phyloP scores from a whole-genome alignment of 2,329 filamentous ascomycete genomes.

The Ceratocystis huliohia region DNA sequence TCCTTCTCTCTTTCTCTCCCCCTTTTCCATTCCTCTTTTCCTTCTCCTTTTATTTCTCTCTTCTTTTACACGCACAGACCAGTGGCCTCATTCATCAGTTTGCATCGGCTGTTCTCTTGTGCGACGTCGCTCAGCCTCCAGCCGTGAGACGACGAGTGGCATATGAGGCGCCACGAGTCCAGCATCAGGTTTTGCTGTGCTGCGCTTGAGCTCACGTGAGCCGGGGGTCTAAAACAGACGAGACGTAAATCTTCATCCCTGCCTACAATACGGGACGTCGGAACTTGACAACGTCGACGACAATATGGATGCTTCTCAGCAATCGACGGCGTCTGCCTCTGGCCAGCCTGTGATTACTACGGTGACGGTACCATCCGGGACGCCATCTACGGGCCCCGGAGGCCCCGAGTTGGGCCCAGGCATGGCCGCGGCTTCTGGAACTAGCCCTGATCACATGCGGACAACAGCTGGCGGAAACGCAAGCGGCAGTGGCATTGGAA shows the following conservation, averaged over 20 bases:
- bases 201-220: not conserved
- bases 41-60: not conserved
- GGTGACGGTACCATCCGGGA: not conserved
- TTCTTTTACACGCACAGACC: slow-evolving; percentile 6
- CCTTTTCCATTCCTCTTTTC: not conserved
- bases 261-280: not conserved
- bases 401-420: not conserved
- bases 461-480: slow-evolving; percentile 3
- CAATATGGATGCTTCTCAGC: slow-evolving; percentile 8
- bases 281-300: not conserved
- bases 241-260: not conserved
- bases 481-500: slow-evolving; percentile 19
- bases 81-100: not conserved
- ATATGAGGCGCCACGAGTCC: not conserved
- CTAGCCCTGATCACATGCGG: not conserved
- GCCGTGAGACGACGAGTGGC: slow-evolving; percentile 7
- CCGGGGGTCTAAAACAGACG: not conserved
- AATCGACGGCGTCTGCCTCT: not conserved
- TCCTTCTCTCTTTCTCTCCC: not conserved
- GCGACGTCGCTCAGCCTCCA: slow-evolving; percentile 4
- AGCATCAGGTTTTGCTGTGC: not conserved
- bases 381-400: not conserved
- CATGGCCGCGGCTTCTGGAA: not conserved
- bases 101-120: not conserved
- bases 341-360: not conserved